Percentiles rank a stretch among this genome's conserved stretches.
phyloP scores from a whole-genome alignment of 495 filamentous ascomycete genomes.

The Venustampulla echinocandica region DNA sequence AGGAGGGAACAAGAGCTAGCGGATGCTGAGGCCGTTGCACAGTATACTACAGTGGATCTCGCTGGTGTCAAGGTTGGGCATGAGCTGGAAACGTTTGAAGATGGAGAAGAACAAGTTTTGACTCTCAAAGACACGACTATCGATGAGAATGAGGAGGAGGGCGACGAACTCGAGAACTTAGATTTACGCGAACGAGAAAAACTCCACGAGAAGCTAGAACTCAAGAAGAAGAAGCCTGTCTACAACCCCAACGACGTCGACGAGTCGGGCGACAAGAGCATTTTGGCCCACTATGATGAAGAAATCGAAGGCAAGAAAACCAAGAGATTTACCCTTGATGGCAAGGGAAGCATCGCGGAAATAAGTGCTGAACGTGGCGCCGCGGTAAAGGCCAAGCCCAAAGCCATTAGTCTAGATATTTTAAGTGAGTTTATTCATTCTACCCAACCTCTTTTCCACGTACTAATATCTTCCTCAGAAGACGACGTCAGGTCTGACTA shows the following conservation, averaged over 20 bases:
- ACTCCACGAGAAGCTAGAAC: conserved; percentile 63
- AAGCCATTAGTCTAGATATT: conserved; percentile 69
- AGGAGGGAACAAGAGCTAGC: conserved; percentile 70
- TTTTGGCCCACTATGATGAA: conserved; percentile 89
- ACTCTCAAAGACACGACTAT: conserved; percentile 87
- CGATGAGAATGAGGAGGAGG: conserved; percentile 78
- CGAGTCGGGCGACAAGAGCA: conserved; percentile 49
- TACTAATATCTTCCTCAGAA: conserved; percentile 33
- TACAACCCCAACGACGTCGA: conserved; percentile 73
- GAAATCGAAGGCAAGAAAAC: conserved; percentile 88
- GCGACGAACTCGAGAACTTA: conserved; percentile 85
- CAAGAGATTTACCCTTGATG: conserved; percentile 80
- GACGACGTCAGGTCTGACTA: conserved; percentile 76
- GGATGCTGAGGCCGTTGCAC: conserved; percentile 36
- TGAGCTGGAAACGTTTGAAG: conserved; percentile 66
- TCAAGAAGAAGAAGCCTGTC: conserved; percentile 85
- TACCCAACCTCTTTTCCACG: not conserved
- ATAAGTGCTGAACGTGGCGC: conserved; percentile 35
- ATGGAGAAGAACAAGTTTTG: conserved; percentile 73
- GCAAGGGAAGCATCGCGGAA: conserved; percentile 58
- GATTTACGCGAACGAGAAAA: conserved; percentile 70
- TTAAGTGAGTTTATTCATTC: conserved; percentile 22
- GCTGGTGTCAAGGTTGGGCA: conserved; percentile 88
- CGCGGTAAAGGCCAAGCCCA: conserved; percentile 52
- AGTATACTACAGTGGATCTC: conserved; percentile 77